Percentiles rank a stretch among this genome's conserved stretches.
Conservation (phyloP, 1,139 yeast genomes). For the Hansenula lynferdii region DNA sequence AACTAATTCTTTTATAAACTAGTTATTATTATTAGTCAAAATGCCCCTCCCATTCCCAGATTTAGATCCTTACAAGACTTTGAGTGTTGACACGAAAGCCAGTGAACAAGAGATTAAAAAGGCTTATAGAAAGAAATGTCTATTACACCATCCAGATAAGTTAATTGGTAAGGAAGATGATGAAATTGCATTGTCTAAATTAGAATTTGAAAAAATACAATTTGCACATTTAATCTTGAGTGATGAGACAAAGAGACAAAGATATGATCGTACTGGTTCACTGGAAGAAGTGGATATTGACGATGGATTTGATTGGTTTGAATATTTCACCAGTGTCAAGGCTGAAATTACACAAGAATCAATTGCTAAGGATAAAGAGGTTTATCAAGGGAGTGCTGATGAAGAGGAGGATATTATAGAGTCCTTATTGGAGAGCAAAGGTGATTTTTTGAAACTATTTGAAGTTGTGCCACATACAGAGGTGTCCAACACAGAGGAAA, state of each 20-base stretch:
- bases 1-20: too few relatives aligned
- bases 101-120: slow-evolving; percentile 57
- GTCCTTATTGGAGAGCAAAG: slow-evolving; percentile 55
- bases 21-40: too few relatives aligned
- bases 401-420: slow-evolving; percentile 62
- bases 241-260: slow-evolving; percentile 49
- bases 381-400: slow-evolving; percentile 63
- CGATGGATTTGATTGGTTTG: slow-evolving; percentile 52
- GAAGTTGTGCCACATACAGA: slow-evolving; percentile 78
- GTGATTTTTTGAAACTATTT: slow-evolving; percentile 65
- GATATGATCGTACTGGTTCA: slow-evolving; percentile 68
- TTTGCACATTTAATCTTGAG: slow-evolving; percentile 69
- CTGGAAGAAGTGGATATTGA: slow-evolving; percentile 45
- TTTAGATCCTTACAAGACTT: slow-evolving; percentile 61
- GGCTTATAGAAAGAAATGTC: slow-evolving; percentile 67
- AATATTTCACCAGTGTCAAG: slow-evolving; percentile 51
- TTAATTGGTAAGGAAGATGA: slow-evolving; percentile 36
- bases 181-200: slow-evolving; percentile 32
- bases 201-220: slow-evolving; percentile 63
- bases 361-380: slow-evolving; percentile 64
- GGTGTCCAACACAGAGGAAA: slow-evolving; percentile 54
- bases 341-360: slow-evolving; percentile 66
- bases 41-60: slow-evolving; percentile 47
- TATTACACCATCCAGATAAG: slow-evolving; percentile 79
- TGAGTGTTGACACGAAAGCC: slow-evolving; percentile 38